Base-by-base conservation (phyloP, 140 eudicot genomes). In the Flaveria floridana region DNA sequence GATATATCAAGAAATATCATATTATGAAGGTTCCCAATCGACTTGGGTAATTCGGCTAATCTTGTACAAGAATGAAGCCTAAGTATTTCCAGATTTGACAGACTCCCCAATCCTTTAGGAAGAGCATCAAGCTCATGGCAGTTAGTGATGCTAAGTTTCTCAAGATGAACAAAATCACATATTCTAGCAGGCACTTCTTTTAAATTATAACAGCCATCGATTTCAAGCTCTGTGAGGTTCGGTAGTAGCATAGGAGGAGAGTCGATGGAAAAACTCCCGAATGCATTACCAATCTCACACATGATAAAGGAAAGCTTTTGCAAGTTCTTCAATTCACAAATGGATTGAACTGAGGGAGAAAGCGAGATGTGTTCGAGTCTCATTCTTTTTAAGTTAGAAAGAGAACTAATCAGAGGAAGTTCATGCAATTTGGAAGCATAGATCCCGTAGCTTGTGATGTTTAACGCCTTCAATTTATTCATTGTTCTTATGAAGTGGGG, bases 1-100 rank as follows among this genome's bases (percentile, higher is more conserved):
- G 88, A 84, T 30, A 84, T 69, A 69, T 84, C 88, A 44, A 84
- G 85, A 52, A 81, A 84, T 0, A 14, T 30, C 16, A 84, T 39
- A 53, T 50, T 65, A 61, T 3, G 7, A 37, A 84, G 85, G 21
- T 71, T 68, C 63, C 79, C 81, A 18, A 81, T 76, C 0, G 83
- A 72, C 5, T 81, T 73, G 0, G 87, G 87, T 55, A 84, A 69
- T 62, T 18, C 51, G 10, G 37, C 75, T 63, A 84, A 76, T 21
- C 44, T 71, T 6, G 85, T 80, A 70, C 87, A 84, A 5, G 85
- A 77, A 73, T 77, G 75, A 64, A 84, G 80, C 44, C 85, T 77
- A 18, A 84, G 20, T 23, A 62, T 51, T 75, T 80, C 81, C 67
- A 84, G 69, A 37, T 47, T 84, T 8, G 18, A 61, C 44, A 80